These are phyloP conservation scores for Bipolaris zeicola DNA, from an alignment of 2,329 filamentous ascomycete species.

Conservation along the genomic window DNA sequence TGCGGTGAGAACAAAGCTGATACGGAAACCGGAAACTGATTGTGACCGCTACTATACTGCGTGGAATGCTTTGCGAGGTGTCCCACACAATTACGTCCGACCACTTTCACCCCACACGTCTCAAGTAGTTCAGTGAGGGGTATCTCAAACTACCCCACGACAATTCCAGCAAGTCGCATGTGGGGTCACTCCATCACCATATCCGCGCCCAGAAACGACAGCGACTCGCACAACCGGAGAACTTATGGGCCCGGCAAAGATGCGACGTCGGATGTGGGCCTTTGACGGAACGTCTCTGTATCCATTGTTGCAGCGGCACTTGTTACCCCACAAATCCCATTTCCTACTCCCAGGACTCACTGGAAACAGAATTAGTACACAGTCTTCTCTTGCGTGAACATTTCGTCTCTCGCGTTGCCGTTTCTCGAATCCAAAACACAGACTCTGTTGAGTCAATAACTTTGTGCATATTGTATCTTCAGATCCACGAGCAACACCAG, in stretches of 20 bases:
- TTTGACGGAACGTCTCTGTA: not conserved
- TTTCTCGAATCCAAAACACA: too few relatives aligned
- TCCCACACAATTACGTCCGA: not conserved
- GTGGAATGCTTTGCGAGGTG: not conserved
- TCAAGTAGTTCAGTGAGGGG: constrained; percentile 13
- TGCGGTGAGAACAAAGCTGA: too few relatives aligned
- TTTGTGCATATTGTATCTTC: too few relatives aligned
- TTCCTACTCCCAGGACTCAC: too few relatives aligned
- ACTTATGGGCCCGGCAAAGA: not conserved
- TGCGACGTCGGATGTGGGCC: not conserved
- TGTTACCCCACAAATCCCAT: too few relatives aligned
- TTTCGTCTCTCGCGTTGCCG: too few relatives aligned
- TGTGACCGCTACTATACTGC: not conserved
- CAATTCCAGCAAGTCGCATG: constrained; percentile 11
- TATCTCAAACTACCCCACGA: constrained; percentile 1
- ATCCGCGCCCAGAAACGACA: constrained; percentile 5
- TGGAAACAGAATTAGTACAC: too few relatives aligned
- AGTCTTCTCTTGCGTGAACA: too few relatives aligned
- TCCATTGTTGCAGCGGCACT: too few relatives aligned
- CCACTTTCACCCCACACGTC: constrained; percentile 16
- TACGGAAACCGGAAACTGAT: too few relatives aligned
- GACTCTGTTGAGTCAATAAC: too few relatives aligned
- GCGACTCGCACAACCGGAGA: not conserved
- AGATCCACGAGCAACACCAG: too few relatives aligned
- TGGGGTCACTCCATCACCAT: constrained; percentile 11